A percentile compares a stretch with the other conserved stretches of the same genome.
Conservation (phyloP, 108 stramenopile species). For the Nitzschia sp. region DNA sequence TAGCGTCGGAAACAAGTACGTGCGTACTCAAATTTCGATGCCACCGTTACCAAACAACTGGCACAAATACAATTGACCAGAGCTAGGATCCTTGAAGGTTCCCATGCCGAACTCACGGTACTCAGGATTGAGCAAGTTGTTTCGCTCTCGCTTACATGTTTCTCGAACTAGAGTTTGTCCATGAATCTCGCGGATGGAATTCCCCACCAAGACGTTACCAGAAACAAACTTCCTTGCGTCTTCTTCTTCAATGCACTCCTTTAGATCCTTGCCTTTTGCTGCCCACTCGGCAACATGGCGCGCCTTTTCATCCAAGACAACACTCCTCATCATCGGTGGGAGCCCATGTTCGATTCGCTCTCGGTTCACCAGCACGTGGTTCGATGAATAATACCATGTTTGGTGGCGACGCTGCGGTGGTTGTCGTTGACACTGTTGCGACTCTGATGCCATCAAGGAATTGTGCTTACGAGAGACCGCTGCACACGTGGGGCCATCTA, state of each 20-base stretch:
- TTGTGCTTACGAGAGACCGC: not conserved
- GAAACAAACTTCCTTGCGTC: not conserved
- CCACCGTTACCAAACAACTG: conserved; percentile 13
- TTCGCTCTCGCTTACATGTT: not conserved
- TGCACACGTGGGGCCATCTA: not conserved
- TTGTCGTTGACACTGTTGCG: not conserved
- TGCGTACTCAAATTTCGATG: no score
- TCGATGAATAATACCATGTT: conserved; percentile 29
- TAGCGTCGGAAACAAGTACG: no score
- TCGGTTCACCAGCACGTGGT: conserved; percentile 49
- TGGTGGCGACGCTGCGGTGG: conserved; percentile 12
- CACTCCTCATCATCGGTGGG: conserved; percentile 25
- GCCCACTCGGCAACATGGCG: conserved; percentile 27
- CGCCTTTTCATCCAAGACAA: conserved; percentile 42
- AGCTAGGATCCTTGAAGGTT: conserved; percentile 11
- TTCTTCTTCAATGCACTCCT: not conserved
- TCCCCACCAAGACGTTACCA: conserved; percentile 20
- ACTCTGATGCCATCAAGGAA: not conserved
- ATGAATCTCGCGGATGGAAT: conserved; percentile 21
- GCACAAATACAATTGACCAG: conserved; percentile 1
- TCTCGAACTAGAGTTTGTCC: conserved; percentile 1
- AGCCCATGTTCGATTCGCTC: conserved; percentile 29
- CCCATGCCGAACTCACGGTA: conserved; percentile 35
- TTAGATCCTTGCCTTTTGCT: conserved; percentile 17
- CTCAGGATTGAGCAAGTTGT: conserved; percentile 14